Base-by-base conservation (phyloP, 2,329 filamentous ascomycete species). In the Apiospora malaysiana region DNA sequence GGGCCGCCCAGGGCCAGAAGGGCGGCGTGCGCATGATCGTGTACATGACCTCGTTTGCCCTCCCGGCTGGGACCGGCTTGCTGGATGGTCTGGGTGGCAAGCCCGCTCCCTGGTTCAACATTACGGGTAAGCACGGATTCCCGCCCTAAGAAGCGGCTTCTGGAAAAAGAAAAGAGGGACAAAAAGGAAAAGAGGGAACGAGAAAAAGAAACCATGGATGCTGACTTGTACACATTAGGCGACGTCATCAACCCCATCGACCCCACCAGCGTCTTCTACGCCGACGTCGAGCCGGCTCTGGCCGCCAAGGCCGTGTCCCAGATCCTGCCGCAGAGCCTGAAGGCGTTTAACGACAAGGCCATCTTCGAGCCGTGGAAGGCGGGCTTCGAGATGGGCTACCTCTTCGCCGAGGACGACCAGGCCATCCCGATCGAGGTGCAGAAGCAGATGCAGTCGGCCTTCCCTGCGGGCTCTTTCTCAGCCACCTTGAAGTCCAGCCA, bases 21-120 rank as follows among this genome's bases (percentile, higher is more conserved):
- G 81, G 81, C 2, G 81, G 82, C 0, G 77, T 83, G 5, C 71
- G 78, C 7, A 73, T 75, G 68, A 71, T 76, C 14, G 78, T 78
- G 7, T 82, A 80, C 69, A 69, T 77, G 23, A 37, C 73, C 25
- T 76, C 77, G 14, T 78, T 77, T 63, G 73, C 76, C 0, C 72
- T 71, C 18, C 74, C 75, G 42, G 72, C 71, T 66, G 76, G 75
- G 46, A 69, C 70, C 56, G 73, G 69, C 69, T 66, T 76, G 16
- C 45, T 71, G 37, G 72, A 72, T n/a, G 70, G 74, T 70, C 69
- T 78, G 4, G 74, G 75, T 3, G 75, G 76, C n/a, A 42, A 74
- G 12, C 74, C 68, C 4, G 25, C 21, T 25, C 5, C 27, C 18
- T 68, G 42, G 2, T 16, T 9, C 12, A n/a, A 56, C 21, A n/a